Percentiles rank a stretch among this genome's conserved stretches.
Conservation (phyloP, 1,284 basidiomycete species). For the Microstroma glucosiphilum region DNA sequence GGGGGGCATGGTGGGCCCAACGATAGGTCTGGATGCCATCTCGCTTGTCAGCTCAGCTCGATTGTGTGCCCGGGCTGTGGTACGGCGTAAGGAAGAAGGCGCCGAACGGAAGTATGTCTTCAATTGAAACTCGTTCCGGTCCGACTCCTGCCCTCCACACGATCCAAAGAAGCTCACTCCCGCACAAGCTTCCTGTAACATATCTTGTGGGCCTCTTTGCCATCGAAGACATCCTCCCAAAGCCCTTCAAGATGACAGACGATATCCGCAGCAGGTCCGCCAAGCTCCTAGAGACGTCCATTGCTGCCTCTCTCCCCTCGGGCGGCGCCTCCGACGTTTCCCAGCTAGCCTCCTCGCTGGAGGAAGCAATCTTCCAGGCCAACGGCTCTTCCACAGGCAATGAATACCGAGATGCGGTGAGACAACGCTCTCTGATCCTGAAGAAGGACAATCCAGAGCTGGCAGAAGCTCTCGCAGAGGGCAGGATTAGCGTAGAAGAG, state of each 20-base stretch:
- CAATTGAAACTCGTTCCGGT: background rate
- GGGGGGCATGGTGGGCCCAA: background rate
- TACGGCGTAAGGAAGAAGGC: background rate
- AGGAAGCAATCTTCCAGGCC: background rate
- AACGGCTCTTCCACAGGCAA: background rate
- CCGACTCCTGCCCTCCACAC: background rate
- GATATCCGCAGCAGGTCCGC: background rate
- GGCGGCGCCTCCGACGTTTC: background rate
- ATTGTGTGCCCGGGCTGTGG: background rate
- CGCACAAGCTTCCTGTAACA: background rate
- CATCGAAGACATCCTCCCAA: background rate
- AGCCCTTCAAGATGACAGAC: background rate
- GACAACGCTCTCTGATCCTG: constrained; percentile 2
- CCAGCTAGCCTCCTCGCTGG: background rate
- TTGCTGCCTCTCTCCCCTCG: background rate
- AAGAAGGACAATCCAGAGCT: constrained; percentile 7
- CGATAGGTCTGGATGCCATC: background rate
- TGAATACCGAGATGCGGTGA: background rate
- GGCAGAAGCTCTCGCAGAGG: background rate
- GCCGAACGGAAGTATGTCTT: constrained; percentile 3
- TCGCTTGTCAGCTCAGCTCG: background rate
- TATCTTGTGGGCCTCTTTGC: background rate
- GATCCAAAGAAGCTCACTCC: background rate
- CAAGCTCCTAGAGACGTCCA: background rate
- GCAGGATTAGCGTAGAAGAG: background rate